phyloP scores from a whole-genome alignment of 1,284 basidiomycete genomes.

The Tremellales sp. region DNA sequence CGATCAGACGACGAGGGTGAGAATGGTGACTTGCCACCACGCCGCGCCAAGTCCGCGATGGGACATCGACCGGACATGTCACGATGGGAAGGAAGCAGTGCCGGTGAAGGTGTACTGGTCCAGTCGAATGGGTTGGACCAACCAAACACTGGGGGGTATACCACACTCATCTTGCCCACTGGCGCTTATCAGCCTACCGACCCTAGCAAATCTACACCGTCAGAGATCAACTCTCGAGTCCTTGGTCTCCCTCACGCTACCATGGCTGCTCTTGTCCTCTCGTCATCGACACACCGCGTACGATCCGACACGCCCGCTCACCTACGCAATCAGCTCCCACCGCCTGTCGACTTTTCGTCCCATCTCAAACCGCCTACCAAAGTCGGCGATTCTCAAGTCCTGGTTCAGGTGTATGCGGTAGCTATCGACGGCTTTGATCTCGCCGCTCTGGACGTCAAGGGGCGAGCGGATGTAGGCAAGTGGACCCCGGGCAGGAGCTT shows the following conservation, averaged over 20 bases:
- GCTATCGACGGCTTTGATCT: constrained; percentile 70
- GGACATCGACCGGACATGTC: constrained; percentile 12
- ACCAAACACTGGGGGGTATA: constrained; percentile 31
- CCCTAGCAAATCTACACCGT: constrained; percentile 48
- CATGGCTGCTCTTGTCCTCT: constrained; percentile 71
- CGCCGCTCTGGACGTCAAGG: constrained; percentile 56
- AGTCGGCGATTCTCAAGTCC: constrained; percentile 61
- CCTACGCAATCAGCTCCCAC: constrained; percentile 45
- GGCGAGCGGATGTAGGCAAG: constrained; percentile 38
- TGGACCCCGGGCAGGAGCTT: constrained; percentile 73
- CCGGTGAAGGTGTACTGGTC: constrained; percentile 34
- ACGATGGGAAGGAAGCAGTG: constrained; percentile 32
- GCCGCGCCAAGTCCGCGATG: constrained; percentile 23
- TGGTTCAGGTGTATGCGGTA: constrained; percentile 81
- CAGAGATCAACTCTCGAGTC: constrained; percentile 62
- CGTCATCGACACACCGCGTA: constrained; percentile 19
- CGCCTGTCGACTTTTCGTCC: constrained; percentile 57
- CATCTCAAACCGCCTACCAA: constrained; percentile 69
- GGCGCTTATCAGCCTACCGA: constrained; percentile 51
- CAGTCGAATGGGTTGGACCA: constrained; percentile 33
- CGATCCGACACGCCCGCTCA: constrained; percentile 49
- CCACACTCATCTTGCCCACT: constrained; percentile 64
- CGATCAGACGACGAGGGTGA: constrained; percentile 15
- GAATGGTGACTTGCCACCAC: constrained; percentile 13
- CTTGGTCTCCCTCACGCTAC: constrained; percentile 73